Conservation (phyloP, 2,329 filamentous ascomycete species). For the Alternaria novae-zelandiae region DNA sequence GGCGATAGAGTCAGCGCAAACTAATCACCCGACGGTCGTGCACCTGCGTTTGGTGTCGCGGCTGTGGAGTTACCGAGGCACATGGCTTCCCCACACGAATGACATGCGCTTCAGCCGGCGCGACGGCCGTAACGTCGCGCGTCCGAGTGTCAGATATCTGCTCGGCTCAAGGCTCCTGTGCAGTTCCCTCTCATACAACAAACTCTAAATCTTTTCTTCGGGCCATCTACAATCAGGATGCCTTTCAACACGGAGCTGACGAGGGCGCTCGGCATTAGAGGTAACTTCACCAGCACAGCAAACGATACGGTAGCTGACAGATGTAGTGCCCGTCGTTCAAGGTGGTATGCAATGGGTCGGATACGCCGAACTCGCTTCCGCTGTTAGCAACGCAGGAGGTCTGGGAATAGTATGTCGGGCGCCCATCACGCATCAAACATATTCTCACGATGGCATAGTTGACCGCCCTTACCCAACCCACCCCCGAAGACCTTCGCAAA, state of each 20-base stretch:
- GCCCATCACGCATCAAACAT: background rate
- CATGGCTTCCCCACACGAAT: slow-evolving; percentile 35
- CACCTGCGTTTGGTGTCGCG: slow-evolving; percentile 19
- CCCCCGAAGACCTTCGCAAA: slow-evolving; percentile 87
- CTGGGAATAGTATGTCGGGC: slow-evolving; percentile 66
- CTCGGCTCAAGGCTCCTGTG: background rate
- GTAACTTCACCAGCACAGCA: slow-evolving; percentile 19
- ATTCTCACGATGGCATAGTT: slow-evolving; percentile 52
- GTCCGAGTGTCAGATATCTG: slow-evolving; percentile 12
- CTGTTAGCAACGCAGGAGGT: slow-evolving; percentile 72
- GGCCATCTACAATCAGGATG: slow-evolving; percentile 50
- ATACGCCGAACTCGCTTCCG: slow-evolving; percentile 77
- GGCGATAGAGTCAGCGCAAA: background rate
- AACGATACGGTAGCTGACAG: slow-evolving; percentile 51
- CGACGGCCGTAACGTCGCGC: slow-evolving; percentile 14
- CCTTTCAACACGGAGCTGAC: slow-evolving; percentile 70
- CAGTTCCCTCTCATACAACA: background rate
- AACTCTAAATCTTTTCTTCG: background rate
- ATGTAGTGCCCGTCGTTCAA: slow-evolving; percentile 77
- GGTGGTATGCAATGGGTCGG: slow-evolving; percentile 89
- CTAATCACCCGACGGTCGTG: slow-evolving; percentile 12
- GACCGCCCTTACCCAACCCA: slow-evolving; percentile 89
- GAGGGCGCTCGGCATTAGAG: slow-evolving; percentile 64
- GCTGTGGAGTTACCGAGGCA: slow-evolving; percentile 36
- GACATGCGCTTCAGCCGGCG: slow-evolving; percentile 19